These are phyloP conservation scores for Cyclotella distinguenda DNA, from an alignment of 108 stramenopile species.

Conservation along the genomic window DNA sequence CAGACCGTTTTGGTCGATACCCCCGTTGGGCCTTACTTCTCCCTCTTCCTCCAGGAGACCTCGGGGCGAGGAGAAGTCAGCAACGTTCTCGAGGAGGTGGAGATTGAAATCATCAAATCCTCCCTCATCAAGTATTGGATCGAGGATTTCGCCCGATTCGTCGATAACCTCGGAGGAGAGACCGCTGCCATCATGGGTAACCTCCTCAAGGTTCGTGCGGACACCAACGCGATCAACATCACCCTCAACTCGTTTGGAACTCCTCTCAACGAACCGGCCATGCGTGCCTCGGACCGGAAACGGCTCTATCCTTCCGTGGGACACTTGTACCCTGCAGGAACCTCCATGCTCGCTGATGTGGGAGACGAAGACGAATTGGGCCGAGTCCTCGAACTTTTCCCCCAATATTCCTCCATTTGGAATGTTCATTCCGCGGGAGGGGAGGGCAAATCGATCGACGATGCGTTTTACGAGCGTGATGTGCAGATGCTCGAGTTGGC, in stretches of 20 bases:
- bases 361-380: slow-evolving; percentile 89
- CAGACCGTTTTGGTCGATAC: slow-evolving; percentile 98
- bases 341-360: slow-evolving; percentile 88
- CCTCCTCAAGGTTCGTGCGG: slow-evolving; percentile 93
- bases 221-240: slow-evolving; percentile 97
- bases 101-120: slow-evolving; percentile 98
- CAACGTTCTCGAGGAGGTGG: slow-evolving; percentile 95
- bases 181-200: slow-evolving; percentile 95
- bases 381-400: slow-evolving; percentile 87
- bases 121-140: slow-evolving; percentile 97
- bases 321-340: slow-evolving; percentile 95
- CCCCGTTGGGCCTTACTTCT: slow-evolving; percentile 96
- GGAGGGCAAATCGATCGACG: slow-evolving; percentile 92
- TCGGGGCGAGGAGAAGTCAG: slow-evolving; percentile 69
- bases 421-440: slow-evolving; percentile 83
- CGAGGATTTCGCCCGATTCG: slow-evolving; percentile 93
- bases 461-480: slow-evolving; percentile 98
- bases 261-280: slow-evolving; percentile 90
- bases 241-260: slow-evolving; percentile 98
- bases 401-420: slow-evolving; percentile 92
- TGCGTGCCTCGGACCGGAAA: slow-evolving; percentile 94
- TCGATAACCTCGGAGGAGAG: slow-evolving; percentile 87
- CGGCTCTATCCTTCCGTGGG: slow-evolving; percentile 96
- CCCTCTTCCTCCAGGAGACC: slow-evolving; percentile 85
- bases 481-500: slow-evolving; percentile 95